A percentile compares a stretch with the other conserved stretches of the same genome.
These are phyloP conservation scores for Boletus eberwhitei DNA, from an alignment of 768 basidiomycete species.

Conservation along the genomic window DNA sequence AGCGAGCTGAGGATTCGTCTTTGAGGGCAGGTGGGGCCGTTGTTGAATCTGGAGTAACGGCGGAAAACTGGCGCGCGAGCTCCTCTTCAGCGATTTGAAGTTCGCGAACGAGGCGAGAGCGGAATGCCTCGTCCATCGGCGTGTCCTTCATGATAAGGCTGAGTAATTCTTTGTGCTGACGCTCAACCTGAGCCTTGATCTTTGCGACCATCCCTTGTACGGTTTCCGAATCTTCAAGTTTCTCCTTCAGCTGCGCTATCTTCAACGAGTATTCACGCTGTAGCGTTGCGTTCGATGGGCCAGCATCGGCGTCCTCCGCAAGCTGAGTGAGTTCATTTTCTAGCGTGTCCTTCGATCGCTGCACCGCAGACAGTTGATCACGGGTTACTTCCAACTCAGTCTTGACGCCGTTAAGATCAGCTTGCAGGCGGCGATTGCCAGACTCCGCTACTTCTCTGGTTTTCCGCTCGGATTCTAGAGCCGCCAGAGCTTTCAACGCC, in stretches of 20 bases:
- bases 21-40: slow-evolving; percentile 52
- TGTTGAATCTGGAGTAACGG: slow-evolving; percentile 24
- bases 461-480: slow-evolving; percentile 65
- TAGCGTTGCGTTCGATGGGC: slow-evolving; percentile 53
- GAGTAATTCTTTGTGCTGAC: slow-evolving; percentile 70
- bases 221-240: slow-evolving; percentile 55
- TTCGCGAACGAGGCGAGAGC: slow-evolving; percentile 58
- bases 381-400: slow-evolving; percentile 55
- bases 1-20: slow-evolving; percentile 33
- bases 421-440: slow-evolving; percentile 55
- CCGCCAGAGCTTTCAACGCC: slow-evolving; percentile 50
- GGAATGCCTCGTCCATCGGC: slow-evolving; percentile 60
- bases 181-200: slow-evolving; percentile 61
- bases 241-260: slow-evolving; percentile 59
- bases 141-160: slow-evolving; percentile 56
- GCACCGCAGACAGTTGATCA: slow-evolving; percentile 49
- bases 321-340: slow-evolving; percentile 66
- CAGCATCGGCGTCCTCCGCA: slow-evolving; percentile 55
- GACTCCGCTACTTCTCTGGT: slow-evolving; percentile 65
- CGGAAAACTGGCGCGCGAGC: slow-evolving; percentile 22
- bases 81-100: slow-evolving; percentile 56
- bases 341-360: slow-evolving; percentile 61
- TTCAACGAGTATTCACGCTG: slow-evolving; percentile 63
- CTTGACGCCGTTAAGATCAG: slow-evolving; percentile 53
- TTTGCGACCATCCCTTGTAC: slow-evolving; percentile 47